Conservation (phyloP, 1,139 yeast species). For the Pichia sp. region DNA sequence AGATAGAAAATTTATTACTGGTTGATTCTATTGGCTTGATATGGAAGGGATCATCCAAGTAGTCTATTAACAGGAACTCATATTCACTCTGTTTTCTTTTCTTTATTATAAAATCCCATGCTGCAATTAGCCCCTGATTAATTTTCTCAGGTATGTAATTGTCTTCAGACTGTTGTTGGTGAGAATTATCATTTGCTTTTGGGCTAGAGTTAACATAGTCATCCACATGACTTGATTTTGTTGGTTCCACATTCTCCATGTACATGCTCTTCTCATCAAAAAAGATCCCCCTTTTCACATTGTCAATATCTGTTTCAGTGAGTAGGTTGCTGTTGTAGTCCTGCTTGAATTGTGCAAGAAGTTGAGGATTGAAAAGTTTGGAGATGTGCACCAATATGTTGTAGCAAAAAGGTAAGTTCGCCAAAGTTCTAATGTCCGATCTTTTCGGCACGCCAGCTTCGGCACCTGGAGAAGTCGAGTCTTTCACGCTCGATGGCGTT, state of each 20-base stretch:
- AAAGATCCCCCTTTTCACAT: slow-evolving; percentile 35
- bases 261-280: slow-evolving; percentile 28
- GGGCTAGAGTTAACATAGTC: slow-evolving; percentile 15
- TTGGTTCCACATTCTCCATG: slow-evolving; percentile 7
- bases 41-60: slow-evolving; percentile 18
- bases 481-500: slow-evolving; percentile 26
- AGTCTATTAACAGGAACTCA: slow-evolving; percentile 36
- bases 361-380: slow-evolving; percentile 16
- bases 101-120: slow-evolving; percentile 48
- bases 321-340: slow-evolving; percentile 35
- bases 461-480: not conserved
- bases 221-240: slow-evolving; percentile 19
- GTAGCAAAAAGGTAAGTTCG: slow-evolving; percentile 48
- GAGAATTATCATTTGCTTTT: not conserved
- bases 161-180: not conserved
- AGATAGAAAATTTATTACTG: not conserved
- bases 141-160: slow-evolving; percentile 15
- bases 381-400: slow-evolving; percentile 28
- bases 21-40: not conserved
- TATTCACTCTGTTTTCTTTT: slow-evolving; percentile 50
- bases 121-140: slow-evolving; percentile 17
- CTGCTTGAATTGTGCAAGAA: slow-evolving; percentile 24
- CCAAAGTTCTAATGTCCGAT: slow-evolving; percentile 26
- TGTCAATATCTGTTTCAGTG: slow-evolving; percentile 35
- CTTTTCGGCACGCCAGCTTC: not conserved